Conservation (phyloP, 2,329 filamentous ascomycete genomes). For the Apiospora koreana region DNA sequence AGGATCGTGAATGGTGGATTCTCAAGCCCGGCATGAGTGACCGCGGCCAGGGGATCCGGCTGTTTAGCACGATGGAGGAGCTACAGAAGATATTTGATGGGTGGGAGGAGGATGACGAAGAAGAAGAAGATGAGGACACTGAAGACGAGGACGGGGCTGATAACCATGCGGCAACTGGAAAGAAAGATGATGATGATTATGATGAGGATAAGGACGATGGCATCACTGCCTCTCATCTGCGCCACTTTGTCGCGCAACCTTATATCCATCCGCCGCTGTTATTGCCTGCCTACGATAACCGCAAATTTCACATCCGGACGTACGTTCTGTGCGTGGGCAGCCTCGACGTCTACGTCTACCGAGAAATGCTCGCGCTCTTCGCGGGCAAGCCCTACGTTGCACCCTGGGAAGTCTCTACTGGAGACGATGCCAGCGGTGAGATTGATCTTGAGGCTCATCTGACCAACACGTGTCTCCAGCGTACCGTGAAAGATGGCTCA, state of each 20-base stretch:
- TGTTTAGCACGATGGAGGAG: slow-evolving; percentile 85
- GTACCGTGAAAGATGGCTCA: slow-evolving; percentile 58
- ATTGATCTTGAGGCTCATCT: slow-evolving; percentile 73
- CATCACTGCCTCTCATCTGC: slow-evolving; percentile 85
- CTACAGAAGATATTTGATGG: slow-evolving; percentile 86
- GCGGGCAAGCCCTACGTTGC: slow-evolving; percentile 71
- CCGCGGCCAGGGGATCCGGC: slow-evolving; percentile 84
- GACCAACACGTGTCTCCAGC: slow-evolving; percentile 94
- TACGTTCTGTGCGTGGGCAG: slow-evolving; percentile 84
- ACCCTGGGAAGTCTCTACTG: slow-evolving; percentile 51
- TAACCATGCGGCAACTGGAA: slow-evolving; percentile 15
- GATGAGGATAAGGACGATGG: slow-evolving; percentile 44
- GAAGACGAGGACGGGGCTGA: slow-evolving; percentile 25
- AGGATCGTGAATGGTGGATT: slow-evolving; percentile 87
- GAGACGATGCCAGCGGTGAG: slow-evolving; percentile 29
- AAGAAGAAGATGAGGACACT: slow-evolving; percentile 58
- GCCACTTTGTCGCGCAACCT: slow-evolving; percentile 93
- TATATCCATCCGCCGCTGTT: slow-evolving; percentile 91
- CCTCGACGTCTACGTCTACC: slow-evolving; percentile 83
- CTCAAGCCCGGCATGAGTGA: slow-evolving; percentile 98
- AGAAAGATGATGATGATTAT: slow-evolving; percentile 23
- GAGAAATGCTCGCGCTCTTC: slow-evolving; percentile 90
- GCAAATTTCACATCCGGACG: slow-evolving; percentile 93
- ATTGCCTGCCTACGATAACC: slow-evolving; percentile 58
- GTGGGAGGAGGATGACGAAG: slow-evolving; percentile 75